Evolutionary conservation across 768 basidiomycete species (phyloP), one percentile per base, ranked within the genome.

Genomic region (Auricularia cornea): DNA sequence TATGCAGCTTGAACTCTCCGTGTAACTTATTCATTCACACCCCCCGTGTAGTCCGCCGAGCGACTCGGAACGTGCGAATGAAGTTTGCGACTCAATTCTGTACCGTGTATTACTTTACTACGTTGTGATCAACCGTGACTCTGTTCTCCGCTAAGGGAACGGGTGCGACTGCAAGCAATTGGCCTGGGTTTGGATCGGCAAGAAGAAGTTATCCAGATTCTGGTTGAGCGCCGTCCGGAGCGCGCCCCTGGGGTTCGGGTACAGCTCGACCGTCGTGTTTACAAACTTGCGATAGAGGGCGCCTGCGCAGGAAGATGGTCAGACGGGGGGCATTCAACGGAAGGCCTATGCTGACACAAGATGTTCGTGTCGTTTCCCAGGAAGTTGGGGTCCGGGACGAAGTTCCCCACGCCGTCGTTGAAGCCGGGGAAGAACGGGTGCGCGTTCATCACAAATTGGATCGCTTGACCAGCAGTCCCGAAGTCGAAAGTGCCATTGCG

Each of bases 211-310:
- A 18, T 60, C 57, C 23, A 63, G 56, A 32, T 63, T 63, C 12
- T 38, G 26, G 38, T 63, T 59, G 14, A 63, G 56, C 32, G 62
- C 62, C 20, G 38, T 59, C 23, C 54, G 38, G n/a, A 63, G 56
- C 6, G 52, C 56, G 35, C 62, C 62, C 20, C 33, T 59, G n/a
- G 62, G 62, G 32, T 63, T 59, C 28, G 62, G 62, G 41, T 62
- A 62, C 44, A 30, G 48, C 18, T 32, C 54, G 54, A 61, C 30
- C 28, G 54, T 60, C 3, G 32, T 44, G 31, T 32, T 30, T 3
- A 51, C 60, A 33, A 60, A 60, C 51, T 64, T 52, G 10, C 31
- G 38, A 33, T 64, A 64, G 20, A 64, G 30, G 18, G 38, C 23
- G 44, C 16, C 23, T 48, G 44, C 23, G 20, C 20, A 18, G 20